Base-by-base conservation (phyloP, 1,284 basidiomycete genomes). In the Ceratobasidium sp. region DNA sequence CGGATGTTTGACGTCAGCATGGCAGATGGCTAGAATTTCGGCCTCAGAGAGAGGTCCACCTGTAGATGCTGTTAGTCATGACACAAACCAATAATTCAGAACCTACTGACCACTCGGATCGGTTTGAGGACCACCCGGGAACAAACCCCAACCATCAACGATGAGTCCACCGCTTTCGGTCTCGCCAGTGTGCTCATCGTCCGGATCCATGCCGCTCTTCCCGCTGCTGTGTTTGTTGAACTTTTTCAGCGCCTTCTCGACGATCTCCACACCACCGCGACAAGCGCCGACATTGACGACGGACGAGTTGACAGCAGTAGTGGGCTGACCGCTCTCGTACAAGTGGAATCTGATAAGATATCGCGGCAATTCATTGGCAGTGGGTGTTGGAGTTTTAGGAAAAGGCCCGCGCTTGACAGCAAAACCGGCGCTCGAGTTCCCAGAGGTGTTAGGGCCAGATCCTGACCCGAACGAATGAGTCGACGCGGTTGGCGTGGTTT, bases 81-180 rank as follows among this genome's bases (percentile, higher is more conserved):
- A 49, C 25, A 8, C 45, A 12, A 15, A 12, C 45, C 22, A 6
- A 6, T 12, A 6, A 12, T 10, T 7, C 20, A 20, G 22, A 29
- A 13, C 7, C 7, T 12, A 76, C 84, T 71, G 74, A 90, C 90
- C 84, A 69, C 81, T 78, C 1, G 84, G 84, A 53, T 85, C 84
- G 15, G 83, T 64, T 31, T 64, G 84, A 54, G 85, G 82, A 13
- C 82, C 82, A 76, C 90, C 86, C 49, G 90, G 79, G 78, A 86
- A 94, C 0, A 94, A 89, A 17, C 88, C 91, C 92, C 94, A 97
- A 0, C 93, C 93, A 73, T 96, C 92, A 1, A 95, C 87, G 68
- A 85, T 86, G 15, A 96, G 80, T 0, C 86, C 87, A 1, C 87
- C 87, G 31, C 87, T 86, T 20, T 85, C 85, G 0, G 83, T 85